A percentile compares a stretch with the other conserved stretches of the same genome.
Conservation (phyloP, 768 basidiomycete species). For the Termitomyces sp. region DNA sequence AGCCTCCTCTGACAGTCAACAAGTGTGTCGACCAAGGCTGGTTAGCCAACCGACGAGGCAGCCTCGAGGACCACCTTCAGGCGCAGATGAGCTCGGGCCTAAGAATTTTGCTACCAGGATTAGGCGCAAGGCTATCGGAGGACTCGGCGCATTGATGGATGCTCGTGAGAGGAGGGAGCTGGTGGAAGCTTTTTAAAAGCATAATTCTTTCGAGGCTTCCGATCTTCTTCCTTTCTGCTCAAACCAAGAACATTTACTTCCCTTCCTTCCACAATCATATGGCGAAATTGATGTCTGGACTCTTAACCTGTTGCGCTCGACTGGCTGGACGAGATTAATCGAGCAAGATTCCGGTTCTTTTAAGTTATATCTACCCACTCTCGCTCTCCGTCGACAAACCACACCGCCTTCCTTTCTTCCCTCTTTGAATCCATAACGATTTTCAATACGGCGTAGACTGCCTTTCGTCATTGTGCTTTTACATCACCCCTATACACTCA, state of each 20-base stretch:
- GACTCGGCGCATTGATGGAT: conserved; percentile 73
- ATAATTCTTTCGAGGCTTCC: conserved; percentile 10
- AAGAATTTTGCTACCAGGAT: conserved; percentile 88
- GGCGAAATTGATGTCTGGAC: conserved; percentile 12
- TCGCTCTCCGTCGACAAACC: conserved; percentile 5
- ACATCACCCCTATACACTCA: conserved; percentile 18
- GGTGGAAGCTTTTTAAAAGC: conserved; percentile 60
- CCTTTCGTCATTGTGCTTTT: conserved; percentile 15
- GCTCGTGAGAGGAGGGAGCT: conserved; percentile 76
- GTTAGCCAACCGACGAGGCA: conserved; percentile 75
- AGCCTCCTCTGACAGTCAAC: conserved; percentile 37
- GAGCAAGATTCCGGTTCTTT: conserved; percentile 10
- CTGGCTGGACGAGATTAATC: conserved; percentile 17
- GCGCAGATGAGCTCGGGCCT: conserved; percentile 79
- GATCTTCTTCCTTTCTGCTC: conserved; percentile 15
- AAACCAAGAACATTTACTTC: neutral
- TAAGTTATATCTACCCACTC: conserved; percentile 11
- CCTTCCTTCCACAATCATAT: neutral
- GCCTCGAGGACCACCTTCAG: conserved; percentile 83
- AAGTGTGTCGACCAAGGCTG: conserved; percentile 46
- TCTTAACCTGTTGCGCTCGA: conserved; percentile 11
- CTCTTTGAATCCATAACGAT: conserved; percentile 11
- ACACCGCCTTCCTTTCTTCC: conserved; percentile 1
- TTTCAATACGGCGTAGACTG: conserved; percentile 9
- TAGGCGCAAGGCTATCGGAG: conserved; percentile 79